Conservation (phyloP, 306 rosid species). For the Medicago lupulina region DNA sequence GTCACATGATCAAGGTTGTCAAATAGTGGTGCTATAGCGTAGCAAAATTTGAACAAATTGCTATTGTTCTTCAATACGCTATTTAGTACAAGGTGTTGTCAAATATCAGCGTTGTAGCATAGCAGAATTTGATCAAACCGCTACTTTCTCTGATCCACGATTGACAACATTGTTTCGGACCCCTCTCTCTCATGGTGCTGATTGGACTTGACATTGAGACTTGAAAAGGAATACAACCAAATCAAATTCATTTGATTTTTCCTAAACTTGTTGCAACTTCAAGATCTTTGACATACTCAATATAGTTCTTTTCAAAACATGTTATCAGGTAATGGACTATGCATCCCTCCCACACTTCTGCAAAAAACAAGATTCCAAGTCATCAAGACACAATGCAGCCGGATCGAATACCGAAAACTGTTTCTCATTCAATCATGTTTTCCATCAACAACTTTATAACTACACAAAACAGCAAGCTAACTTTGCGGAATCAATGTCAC, state of each 20-base stretch:
- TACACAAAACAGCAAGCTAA: constrained; percentile 64
- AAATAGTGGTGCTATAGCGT: not conserved
- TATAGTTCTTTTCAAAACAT: not conserved
- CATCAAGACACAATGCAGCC: constrained; percentile 55
- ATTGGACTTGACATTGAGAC: no score
- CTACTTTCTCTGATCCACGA: not conserved
- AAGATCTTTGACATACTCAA: not conserved
- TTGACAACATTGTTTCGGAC: not conserved
- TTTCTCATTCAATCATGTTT: constrained; percentile 71
- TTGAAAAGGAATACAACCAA: no score
- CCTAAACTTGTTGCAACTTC: no score
- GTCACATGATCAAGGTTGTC: not conserved
- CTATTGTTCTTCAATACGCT: not conserved
- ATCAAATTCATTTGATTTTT: no score
- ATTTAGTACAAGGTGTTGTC: not conserved
- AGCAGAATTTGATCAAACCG: not conserved
- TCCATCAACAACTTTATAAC: constrained; percentile 82
- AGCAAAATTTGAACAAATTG: not conserved
- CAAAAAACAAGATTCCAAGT: constrained; percentile 71
- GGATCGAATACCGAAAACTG: constrained; percentile 57
- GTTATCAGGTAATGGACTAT: constrained; percentile 76
- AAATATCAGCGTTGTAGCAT: not conserved
- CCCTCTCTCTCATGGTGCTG: not conserved
- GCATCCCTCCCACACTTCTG: constrained; percentile 93
- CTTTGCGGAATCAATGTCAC: constrained; percentile 50